Conservation (phyloP, 352 stramenopile genomes). For the Globisporangium radiosum region DNA sequence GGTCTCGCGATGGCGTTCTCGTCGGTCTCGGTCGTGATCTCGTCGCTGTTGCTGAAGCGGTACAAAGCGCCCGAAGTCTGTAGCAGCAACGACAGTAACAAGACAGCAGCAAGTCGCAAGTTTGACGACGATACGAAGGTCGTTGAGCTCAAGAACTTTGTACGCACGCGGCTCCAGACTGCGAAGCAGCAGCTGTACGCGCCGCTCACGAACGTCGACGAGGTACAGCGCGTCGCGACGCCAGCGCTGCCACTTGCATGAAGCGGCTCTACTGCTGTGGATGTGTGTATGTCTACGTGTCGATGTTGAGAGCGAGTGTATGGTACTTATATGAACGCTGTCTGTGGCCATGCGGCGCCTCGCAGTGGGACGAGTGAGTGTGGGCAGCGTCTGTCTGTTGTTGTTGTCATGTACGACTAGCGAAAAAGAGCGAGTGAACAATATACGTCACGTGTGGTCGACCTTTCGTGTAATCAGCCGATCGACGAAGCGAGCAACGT, state of each 20-base stretch:
- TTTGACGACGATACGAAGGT: constrained; percentile 64
- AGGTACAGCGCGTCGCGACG: constrained; percentile 20
- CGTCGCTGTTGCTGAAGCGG: constrained; percentile 78
- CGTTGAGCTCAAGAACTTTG: constrained; percentile 71
- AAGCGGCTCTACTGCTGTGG: not conserved
- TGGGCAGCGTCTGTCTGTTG: too few species aligned
- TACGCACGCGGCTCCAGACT: constrained; percentile 49
- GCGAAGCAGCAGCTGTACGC: constrained; percentile 49
- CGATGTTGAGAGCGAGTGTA: too few species aligned
- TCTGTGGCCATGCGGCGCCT: too few species aligned
- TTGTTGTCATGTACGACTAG: too few species aligned
- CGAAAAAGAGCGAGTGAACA: too few species aligned
- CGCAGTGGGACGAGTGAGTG: not conserved
- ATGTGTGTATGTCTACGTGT: not conserved
- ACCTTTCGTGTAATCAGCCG: too few species aligned
- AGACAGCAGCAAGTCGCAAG: constrained; percentile 18
- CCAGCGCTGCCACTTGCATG: constrained; percentile 7
- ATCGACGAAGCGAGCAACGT: too few species aligned
- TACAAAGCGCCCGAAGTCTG: constrained; percentile 52
- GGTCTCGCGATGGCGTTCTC: constrained; percentile 86
- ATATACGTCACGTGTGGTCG: too few species aligned
- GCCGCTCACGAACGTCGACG: constrained; percentile 57
- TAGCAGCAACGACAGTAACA: constrained; percentile 14
- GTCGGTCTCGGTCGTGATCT: constrained; percentile 82
- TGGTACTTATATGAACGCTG: not conserved